phyloP scores from a whole-genome alignment of 2,329 filamentous ascomycete genomes.

The Neurospora sp. region DNA sequence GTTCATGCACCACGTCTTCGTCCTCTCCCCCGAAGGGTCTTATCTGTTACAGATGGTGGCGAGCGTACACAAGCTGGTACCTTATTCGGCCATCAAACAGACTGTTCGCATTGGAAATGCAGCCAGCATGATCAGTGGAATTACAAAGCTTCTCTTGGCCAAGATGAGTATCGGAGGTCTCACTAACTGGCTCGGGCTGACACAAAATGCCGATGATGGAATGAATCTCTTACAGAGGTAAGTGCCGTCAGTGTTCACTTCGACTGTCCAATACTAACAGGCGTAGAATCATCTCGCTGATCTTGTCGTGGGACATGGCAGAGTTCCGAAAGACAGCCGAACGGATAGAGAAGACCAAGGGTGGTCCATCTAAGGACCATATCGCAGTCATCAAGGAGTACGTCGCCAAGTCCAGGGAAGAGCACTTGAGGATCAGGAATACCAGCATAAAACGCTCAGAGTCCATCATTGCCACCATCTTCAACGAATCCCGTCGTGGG shows the following conservation, averaged over 20 bases:
- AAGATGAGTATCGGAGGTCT: constrained; percentile 66
- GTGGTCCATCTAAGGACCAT: constrained; percentile 49
- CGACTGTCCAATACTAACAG: constrained; percentile 6
- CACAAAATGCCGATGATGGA: constrained; percentile 61
- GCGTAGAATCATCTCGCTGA: constrained; percentile 59
- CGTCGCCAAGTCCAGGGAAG: constrained; percentile 38
- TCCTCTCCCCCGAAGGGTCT: constrained; percentile 65
- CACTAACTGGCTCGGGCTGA: constrained; percentile 72
- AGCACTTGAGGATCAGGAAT: constrained; percentile 50
- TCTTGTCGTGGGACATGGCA: constrained; percentile 61
- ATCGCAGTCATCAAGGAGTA: constrained; percentile 52
- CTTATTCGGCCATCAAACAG: constrained; percentile 63
- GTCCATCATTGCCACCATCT: constrained; percentile 60
- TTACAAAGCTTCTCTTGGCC: constrained; percentile 64
- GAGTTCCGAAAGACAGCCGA: constrained; percentile 59
- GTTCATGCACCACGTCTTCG: constrained; percentile 63
- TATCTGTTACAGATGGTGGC: constrained; percentile 63
- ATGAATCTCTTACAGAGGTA: constrained; percentile 67
- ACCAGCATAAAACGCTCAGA: constrained; percentile 39
- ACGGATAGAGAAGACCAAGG: constrained; percentile 53
- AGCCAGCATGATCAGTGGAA: constrained; percentile 69
- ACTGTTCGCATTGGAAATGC: constrained; percentile 70
- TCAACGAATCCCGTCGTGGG: constrained; percentile 41
- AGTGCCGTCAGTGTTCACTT: not conserved
- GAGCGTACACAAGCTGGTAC: constrained; percentile 59